These are phyloP conservation scores for Boletus tomentosulus DNA, from an alignment of 768 basidiomycete genomes.

Conservation along the genomic window DNA sequence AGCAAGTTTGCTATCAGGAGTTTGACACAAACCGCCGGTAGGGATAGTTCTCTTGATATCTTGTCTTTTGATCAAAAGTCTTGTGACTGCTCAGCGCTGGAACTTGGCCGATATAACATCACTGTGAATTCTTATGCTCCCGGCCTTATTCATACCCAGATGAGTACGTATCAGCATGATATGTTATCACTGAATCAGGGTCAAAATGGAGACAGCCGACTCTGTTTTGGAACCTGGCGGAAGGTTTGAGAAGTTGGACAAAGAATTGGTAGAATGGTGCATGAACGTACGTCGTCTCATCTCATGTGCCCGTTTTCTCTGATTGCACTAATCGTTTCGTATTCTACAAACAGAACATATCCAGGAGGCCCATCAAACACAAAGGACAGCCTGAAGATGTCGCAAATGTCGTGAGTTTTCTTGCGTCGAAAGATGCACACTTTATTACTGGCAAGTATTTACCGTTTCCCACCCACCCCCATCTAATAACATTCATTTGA, in stretches of 20 bases:
- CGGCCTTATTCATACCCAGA: slow-evolving; percentile 26
- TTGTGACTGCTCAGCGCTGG: slow-evolving; percentile 12
- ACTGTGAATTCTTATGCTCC: slow-evolving; percentile 42
- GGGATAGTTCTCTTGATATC: neutral
- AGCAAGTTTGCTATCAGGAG: slow-evolving; percentile 42
- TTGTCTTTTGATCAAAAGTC: neutral
- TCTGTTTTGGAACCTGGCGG: neutral
- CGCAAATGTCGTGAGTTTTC: slow-evolving; percentile 34
- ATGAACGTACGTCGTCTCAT: slow-evolving; percentile 1
- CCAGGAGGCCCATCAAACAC: slow-evolving; percentile 6
- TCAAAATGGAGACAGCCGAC: neutral
- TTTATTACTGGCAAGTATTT: slow-evolving; percentile 4
- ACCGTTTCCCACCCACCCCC: too few relatives aligned
- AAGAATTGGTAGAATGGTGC: neutral
- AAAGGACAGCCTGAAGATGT: slow-evolving; percentile 31
- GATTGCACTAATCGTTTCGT: neutral
- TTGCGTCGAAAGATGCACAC: slow-evolving; percentile 35
- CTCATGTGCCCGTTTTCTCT: neutral
- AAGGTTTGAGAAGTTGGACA: neutral
- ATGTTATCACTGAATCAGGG: neutral
- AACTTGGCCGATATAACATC: slow-evolving; percentile 33
- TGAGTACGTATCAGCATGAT: slow-evolving; percentile 24
- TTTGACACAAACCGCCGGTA: slow-evolving; percentile 39
- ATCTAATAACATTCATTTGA: neutral
- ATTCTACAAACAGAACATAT: neutral